Base-by-base conservation (phyloP, 2,329 filamentous ascomycete species). In the Microsporum canis region DNA sequence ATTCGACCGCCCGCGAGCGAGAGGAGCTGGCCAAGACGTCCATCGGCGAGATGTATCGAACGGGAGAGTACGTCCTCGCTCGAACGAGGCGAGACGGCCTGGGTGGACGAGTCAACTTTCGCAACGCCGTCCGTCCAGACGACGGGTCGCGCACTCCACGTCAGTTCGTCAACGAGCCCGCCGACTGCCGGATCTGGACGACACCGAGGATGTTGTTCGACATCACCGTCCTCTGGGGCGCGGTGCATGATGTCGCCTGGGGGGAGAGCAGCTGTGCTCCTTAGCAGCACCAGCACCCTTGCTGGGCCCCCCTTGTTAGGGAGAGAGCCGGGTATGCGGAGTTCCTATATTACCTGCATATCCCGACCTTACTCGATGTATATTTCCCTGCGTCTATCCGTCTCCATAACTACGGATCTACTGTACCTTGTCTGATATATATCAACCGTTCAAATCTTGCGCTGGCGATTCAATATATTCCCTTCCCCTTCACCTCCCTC, bases 151-250 rank as follows among this genome's bases (percentile, higher is more conserved):
- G 72, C 47, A 69, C 76, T 0, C 80, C 84, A 12, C 71, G 80
- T 14, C 85, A 88, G 65, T 87, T 86, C 66, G 71, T 81, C 1
- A 82, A 83, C 61, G 80, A 85, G 64, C 78, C 82, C 0, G 81
- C 84, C 0, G 80, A 84, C 65, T 87, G 84, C 65, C 76, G 83
- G 3, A 69, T 86, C 10, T 87, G 79, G 67, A 86, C 81, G 63
- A 84, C 84, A 1, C 68, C 76, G 14, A 70, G 75, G 1, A 84
- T 83, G 71, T 70, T 82, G 38, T 70, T 76, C 2, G 76, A 84
- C 61, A 76, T 81, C 1, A 75, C 74, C 1, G 73, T 71, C n/a
- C 67, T 82, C 38, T 87, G 84, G 84, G 73, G 71, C 34, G 73
- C 71, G 29, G 77, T 75, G 34, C 71, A 71, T 1, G 69, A 70